Evolutionary conservation across 176 grass and related monocot genomes (phyloP), one percentile per base, ranked within the genome.

Genomic region (Pontederia paniculata): DNA sequence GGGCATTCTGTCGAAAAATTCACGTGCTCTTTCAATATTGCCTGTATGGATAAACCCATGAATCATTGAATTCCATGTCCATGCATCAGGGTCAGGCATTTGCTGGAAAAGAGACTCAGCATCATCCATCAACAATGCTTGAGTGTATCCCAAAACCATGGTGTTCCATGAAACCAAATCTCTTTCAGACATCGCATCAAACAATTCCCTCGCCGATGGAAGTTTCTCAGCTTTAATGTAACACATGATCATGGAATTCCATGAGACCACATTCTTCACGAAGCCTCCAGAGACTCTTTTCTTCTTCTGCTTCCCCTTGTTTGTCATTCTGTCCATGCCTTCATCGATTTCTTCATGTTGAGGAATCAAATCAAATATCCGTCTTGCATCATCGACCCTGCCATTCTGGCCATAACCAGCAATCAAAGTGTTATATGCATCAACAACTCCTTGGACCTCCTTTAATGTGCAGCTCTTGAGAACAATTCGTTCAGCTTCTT

Each of bases 161-260:
- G 86, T 89, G 63, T 89, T 89, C 77, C 74, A 89, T 21, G 77
- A 76, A n/a, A 81, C 70, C 41, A 81, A 74, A 48, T 84, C 77
- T 60, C 77, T 89, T 18, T 56, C 23, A 65, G 67, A 66, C 77
- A 89, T 84, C 43, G 72, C 80, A 60, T 89, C 52, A 74, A 84
- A 89, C 21, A 89, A 55, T 63, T 14, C 21, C 66, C 77, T 83
- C 23, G 86, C 80, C 15, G 74, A 77, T 45, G 22, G 42, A 66
- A 89, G 44, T 60, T 89, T 67, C 10, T 71, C 68, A 5, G 49
- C 23, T 73, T 49, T 84, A 8, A 75, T 66, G 52, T 89, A 84
- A 63, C 86, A 81, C 77, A 83, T 77, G 63, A 83, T 80, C 73
- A 88, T 83, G 12, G 85, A 80, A 74, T 88, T 88, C 76, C 76